Evolutionary conservation across 208 protist genomes (phyloP), one percentile per base, ranked within the genome.

Genomic region (Leishmania braziliensis): DNA sequence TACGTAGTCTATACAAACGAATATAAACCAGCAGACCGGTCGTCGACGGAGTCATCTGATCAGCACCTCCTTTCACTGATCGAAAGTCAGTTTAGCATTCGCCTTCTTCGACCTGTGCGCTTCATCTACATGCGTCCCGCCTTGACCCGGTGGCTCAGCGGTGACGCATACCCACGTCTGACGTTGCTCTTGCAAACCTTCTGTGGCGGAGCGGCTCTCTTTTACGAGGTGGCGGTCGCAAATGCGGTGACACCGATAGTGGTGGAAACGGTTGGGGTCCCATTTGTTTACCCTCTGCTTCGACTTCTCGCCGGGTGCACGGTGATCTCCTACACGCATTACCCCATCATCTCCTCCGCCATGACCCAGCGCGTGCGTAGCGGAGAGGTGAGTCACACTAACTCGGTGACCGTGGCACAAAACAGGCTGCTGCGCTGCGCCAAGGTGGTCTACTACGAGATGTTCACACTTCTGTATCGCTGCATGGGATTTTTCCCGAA

Each of bases 251-350:
- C 92, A 65, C 85, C 89, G 5, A 85, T 90, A 0, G 86, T 96
- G 20, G 80, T 98, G 43, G 99, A 99, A 83, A 99, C 98, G 48
- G 99, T 98, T 71, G 99, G 99, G 16, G 96, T 97, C 68, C 97
- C 98, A 5, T 98, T 99, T 51, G 91, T 97, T 12, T 99, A 98
- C 80, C 98, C 98, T 9, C 80, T 99, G 10, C 93, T 99, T 10
- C 81, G 88, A 18, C n/a, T 94, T 16, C 60, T 99, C 5, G 93
- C 88, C 51, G 94, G 95, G 0, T 91, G 90, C 65, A 81, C 56
- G 0, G 95, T 99, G 8, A 92, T 91, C 3, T 95, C 88, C 65
- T 99, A 99, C 86, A 97, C 97, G 2, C 99, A 99, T 88, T 99
- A 99, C 87, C 99, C 99, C 36, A 97, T 98, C 18, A 98, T 99